A percentile compares a stretch with the other conserved stretches of the same genome.
These are phyloP conservation scores for Phytophthora boehmeriae DNA, from an alignment of 352 stramenopile species.

Conservation along the genomic window DNA sequence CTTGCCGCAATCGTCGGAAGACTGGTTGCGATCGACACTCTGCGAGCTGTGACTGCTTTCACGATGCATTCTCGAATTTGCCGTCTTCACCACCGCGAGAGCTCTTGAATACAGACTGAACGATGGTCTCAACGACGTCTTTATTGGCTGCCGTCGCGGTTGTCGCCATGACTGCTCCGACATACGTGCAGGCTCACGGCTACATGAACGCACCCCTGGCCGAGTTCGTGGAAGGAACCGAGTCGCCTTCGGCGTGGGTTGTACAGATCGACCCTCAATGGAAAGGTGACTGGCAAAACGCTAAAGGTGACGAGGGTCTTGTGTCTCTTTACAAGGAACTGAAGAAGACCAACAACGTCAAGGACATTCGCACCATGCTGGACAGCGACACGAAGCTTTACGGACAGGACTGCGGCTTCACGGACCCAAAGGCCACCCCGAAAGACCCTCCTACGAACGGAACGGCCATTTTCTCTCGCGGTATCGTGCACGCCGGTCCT, in stretches of 20 bases:
- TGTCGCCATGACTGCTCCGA: slow-evolving; percentile 6
- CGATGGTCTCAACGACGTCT: slow-evolving; percentile 15
- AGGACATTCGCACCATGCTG: slow-evolving; percentile 35
- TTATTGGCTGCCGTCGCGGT: slow-evolving; percentile 3
- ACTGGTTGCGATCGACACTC: neutral
- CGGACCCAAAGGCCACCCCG: slow-evolving; percentile 21
- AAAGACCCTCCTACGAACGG: slow-evolving; percentile 29
- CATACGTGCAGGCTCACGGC: slow-evolving; percentile 27
- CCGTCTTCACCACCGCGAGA: neutral
- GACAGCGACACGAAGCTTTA: slow-evolving; percentile 36
- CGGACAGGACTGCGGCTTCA: slow-evolving; percentile 35
- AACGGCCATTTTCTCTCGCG: slow-evolving; percentile 33
- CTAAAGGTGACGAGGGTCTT: slow-evolving; percentile 20
- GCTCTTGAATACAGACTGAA: neutral
- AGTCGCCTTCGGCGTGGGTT: slow-evolving; percentile 33
- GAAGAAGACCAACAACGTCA: slow-evolving; percentile 24
- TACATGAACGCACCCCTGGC: slow-evolving; percentile 32
- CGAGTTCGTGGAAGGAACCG: slow-evolving; percentile 29
- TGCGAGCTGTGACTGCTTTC: neutral
- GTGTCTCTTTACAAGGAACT: slow-evolving; percentile 35
- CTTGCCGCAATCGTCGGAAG: neutral
- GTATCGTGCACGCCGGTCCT: slow-evolving; percentile 35
- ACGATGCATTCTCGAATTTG: slow-evolving; percentile 18
- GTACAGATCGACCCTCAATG: slow-evolving; percentile 42
- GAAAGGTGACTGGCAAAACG: slow-evolving; percentile 33